Conservation (phyloP, 176 grass and related monocot species). For the Elaeis guineensis region DNA sequence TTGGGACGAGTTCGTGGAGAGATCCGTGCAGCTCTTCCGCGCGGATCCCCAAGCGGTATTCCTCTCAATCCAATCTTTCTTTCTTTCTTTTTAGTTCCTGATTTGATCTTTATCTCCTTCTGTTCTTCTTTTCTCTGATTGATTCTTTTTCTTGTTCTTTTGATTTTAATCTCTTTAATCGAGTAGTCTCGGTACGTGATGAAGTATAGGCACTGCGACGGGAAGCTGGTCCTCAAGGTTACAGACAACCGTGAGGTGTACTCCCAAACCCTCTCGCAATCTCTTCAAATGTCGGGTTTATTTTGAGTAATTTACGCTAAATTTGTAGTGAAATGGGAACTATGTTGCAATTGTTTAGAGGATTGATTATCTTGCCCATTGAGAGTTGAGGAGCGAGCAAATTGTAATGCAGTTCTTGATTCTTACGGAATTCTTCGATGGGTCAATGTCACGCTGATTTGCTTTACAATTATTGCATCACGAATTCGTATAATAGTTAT, state of each 20-base stretch:
- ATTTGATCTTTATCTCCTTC: background rate
- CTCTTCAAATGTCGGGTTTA: too few species aligned
- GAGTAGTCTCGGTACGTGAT: conserved; percentile 66
- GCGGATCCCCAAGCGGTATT: conserved; percentile 55
- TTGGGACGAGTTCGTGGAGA: conserved; percentile 93
- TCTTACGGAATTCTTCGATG: too few species aligned
- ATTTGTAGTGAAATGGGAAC: too few species aligned
- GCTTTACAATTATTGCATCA: too few species aligned
- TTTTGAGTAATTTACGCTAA: too few species aligned
- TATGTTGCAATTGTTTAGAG: too few species aligned
- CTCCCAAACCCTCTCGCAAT: background rate
- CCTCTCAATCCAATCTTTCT: conserved; percentile 7
- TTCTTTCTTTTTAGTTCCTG: background rate
- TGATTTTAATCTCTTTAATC: background rate
- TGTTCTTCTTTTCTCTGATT: background rate
- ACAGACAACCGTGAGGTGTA: conserved; percentile 68
- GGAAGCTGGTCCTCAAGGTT: conserved; percentile 95
- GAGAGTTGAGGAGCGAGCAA: too few species aligned
- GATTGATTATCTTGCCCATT: too few species aligned
- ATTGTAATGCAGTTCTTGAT: too few species aligned
- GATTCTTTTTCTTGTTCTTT: background rate
- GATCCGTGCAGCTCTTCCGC: conserved; percentile 88
- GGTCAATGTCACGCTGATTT: too few species aligned
- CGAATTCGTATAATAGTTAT: too few species aligned
- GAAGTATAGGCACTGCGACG: conserved; percentile 95